A percentile compares a stretch with the other conserved stretches of the same genome.
Conservation (phyloP, 2,329 filamentous ascomycete species). For the Phyllosticta citriasiana region DNA sequence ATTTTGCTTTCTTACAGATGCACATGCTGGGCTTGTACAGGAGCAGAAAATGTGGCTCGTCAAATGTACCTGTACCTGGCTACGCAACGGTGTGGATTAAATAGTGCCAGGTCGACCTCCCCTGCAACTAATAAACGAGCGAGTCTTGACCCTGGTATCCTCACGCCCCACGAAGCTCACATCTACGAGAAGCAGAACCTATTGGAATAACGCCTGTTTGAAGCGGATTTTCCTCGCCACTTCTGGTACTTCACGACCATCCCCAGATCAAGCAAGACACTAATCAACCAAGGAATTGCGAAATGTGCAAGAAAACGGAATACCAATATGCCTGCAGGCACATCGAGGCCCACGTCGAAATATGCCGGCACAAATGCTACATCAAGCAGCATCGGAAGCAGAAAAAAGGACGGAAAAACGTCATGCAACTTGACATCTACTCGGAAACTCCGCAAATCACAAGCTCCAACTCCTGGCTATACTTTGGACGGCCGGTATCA, state of each 20-base stretch:
- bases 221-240: neutral
- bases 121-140: neutral
- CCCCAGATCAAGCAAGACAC: neutral
- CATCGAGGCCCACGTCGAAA: slow-evolving; percentile 4
- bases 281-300: neutral
- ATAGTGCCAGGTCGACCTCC: neutral
- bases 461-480: neutral
- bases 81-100: neutral
- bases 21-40: neutral
- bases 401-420: neutral
- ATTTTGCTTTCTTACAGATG: neutral
- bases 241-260: neutral
- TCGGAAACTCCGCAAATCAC: neutral
- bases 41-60: neutral
- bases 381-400: neutral
- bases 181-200: neutral
- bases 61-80: neutral
- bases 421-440: neutral
- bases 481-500: neutral
- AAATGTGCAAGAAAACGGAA: slow-evolving; percentile 9
- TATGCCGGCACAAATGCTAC: slow-evolving; percentile 8
- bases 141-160: neutral
- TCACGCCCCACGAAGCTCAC: neutral
- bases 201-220: neutral
- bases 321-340: slow-evolving; percentile 7